These are phyloP conservation scores for Chrysanthemum seticuspe DNA, from an alignment of 129 eudicot species.

Conservation along the genomic window DNA sequence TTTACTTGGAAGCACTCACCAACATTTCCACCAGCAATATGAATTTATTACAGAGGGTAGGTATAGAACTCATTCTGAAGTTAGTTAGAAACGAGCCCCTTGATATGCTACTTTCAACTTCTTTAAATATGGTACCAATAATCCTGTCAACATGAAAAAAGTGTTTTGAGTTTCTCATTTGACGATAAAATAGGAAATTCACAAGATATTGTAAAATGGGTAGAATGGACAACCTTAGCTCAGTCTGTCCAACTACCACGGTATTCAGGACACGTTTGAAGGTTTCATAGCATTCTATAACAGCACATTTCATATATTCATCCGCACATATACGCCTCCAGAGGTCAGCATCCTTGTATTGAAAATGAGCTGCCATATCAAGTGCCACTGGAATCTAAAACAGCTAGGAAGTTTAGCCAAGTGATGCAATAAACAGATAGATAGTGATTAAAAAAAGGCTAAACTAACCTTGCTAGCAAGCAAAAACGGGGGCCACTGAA, in stretches of 20 bases:
- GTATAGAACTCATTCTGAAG: slow-evolving; percentile 86
- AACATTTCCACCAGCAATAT: slow-evolving; percentile 70
- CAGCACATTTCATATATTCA: slow-evolving; percentile 97
- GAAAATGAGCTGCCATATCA: slow-evolving; percentile 93
- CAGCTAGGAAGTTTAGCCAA: slow-evolving; percentile 8
- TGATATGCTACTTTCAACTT: slow-evolving; percentile 79
- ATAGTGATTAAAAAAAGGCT: slow-evolving; percentile 22
- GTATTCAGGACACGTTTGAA: slow-evolving; percentile 82
- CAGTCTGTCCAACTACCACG: slow-evolving; percentile 77
- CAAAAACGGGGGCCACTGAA: slow-evolving; percentile 98
- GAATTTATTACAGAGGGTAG: slow-evolving; percentile 71
- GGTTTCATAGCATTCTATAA: slow-evolving; percentile 93
- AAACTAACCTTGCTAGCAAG: slow-evolving; percentile 89
- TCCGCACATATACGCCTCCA: slow-evolving; percentile 98
- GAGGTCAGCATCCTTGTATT: slow-evolving; percentile 77
- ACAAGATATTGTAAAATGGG: slow-evolving; percentile 12
- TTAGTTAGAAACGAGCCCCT: slow-evolving; percentile 46
- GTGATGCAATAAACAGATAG: slow-evolving; percentile 6
- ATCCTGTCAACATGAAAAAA: slow-evolving; percentile 57
- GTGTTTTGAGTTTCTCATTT: background rate
- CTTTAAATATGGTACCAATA: slow-evolving; percentile 63
- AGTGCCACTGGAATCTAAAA: slow-evolving; percentile 91
- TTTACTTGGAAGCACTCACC: slow-evolving; percentile 46
- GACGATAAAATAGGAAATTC: slow-evolving; percentile 15
- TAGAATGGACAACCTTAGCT: slow-evolving; percentile 64